Conservation (phyloP, 2,329 filamentous ascomycete species). For the Fusarium sp. region DNA sequence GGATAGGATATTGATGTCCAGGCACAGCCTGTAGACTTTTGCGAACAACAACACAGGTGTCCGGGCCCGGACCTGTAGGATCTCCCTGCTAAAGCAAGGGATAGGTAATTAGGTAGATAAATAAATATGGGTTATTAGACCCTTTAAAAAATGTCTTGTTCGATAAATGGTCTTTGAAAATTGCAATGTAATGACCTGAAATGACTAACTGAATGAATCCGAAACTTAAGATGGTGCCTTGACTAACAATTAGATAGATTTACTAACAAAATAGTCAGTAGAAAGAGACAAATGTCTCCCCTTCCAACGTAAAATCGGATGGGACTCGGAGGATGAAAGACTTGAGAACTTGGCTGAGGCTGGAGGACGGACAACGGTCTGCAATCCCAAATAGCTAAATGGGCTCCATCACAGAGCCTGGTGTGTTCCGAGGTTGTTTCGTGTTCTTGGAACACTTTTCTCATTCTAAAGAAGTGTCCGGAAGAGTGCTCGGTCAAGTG, state of each 20-base stretch:
- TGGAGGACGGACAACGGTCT: background rate
- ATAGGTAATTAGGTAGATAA: background rate
- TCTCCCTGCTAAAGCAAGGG: background rate
- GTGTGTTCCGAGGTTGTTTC: background rate
- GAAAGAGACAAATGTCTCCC: background rate
- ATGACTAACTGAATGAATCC: background rate
- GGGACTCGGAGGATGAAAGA: background rate
- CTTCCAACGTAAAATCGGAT: background rate
- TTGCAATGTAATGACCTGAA: background rate
- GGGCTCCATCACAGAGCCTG: background rate
- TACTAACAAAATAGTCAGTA: background rate
- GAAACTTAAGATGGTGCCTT: background rate
- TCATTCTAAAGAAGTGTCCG: background rate
- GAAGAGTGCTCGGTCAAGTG: background rate
- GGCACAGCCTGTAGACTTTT: background rate
- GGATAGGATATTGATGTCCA: background rate
- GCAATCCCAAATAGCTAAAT: background rate
- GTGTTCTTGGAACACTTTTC: background rate
- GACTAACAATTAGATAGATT: background rate
- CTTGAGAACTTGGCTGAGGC: background rate
- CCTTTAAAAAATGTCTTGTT: background rate
- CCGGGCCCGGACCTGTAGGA: background rate
- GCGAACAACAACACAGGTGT: background rate
- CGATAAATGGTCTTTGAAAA: background rate
- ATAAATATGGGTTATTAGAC: background rate